These are phyloP conservation scores for Ophiobolus disseminans DNA, from an alignment of 2,329 filamentous ascomycete species.

Conservation along the genomic window DNA sequence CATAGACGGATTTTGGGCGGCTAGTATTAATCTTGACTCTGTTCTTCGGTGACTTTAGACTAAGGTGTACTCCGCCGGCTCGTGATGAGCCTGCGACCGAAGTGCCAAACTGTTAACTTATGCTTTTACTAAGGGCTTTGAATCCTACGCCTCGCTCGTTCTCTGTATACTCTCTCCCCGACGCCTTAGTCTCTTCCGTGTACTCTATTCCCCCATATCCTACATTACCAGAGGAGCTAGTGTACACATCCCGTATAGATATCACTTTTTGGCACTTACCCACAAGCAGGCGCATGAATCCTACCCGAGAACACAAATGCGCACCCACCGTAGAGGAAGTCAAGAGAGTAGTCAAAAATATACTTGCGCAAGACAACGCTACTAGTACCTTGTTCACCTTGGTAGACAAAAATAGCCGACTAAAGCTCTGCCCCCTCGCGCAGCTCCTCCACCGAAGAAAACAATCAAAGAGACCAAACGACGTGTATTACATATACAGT, in stretches of 20 bases:
- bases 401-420: slow-evolving; percentile 5
- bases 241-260: too few species aligned
- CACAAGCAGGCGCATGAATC: neutral
- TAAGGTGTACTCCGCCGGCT: neutral
- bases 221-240: too few species aligned
- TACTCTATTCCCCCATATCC: too few species aligned
- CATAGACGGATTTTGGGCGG: slow-evolving; percentile 4
- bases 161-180: too few species aligned
- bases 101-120: too few species aligned
- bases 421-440: slow-evolving; percentile 1
- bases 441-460: neutral
- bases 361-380: neutral
- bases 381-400: slow-evolving; percentile 14
- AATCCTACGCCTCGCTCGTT: too few species aligned
- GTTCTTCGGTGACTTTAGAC: slow-evolving; percentile 7
- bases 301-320: neutral
- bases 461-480: neutral
- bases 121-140: too few species aligned
- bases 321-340: neutral
- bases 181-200: too few species aligned
- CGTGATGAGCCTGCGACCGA: too few species aligned
- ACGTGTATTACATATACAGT: slow-evolving; percentile 9
- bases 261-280: slow-evolving; percentile 5
- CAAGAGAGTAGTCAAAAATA: slow-evolving; percentile 1
- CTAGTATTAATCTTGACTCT: slow-evolving; percentile 7